Conservation (phyloP, 768 basidiomycete genomes). For the Wakefieldia striispora region DNA sequence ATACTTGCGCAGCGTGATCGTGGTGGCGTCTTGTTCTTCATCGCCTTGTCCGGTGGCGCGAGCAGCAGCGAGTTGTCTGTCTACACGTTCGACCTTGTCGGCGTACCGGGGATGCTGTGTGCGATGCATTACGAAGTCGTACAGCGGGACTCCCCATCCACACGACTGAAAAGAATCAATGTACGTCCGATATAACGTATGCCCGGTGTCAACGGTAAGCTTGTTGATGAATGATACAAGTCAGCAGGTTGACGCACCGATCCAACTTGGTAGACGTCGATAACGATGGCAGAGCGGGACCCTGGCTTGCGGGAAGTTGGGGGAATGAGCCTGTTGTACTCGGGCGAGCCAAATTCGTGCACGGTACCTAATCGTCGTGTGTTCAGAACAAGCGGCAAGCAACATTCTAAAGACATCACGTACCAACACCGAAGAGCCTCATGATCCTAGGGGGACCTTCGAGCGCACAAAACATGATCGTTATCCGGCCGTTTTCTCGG, state of each 20-base stretch:
- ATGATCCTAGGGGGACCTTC: slow-evolving; percentile 59
- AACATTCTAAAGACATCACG: slow-evolving; percentile 3
- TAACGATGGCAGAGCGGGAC: slow-evolving; percentile 56
- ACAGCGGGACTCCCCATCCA: slow-evolving; percentile 63
- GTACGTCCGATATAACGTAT: too few species aligned
- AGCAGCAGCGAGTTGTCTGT: slow-evolving; percentile 27
- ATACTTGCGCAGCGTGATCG: slow-evolving; percentile 47
- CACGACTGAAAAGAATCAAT: slow-evolving; percentile 50
- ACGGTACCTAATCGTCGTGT: slow-evolving; percentile 43
- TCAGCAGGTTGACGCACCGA: slow-evolving; percentile 31
- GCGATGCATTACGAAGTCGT: slow-evolving; percentile 56
- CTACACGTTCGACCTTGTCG: slow-evolving; percentile 40
- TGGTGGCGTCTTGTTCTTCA: neutral
- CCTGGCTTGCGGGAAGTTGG: slow-evolving; percentile 49
- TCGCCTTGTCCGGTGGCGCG: neutral
- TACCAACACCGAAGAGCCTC: slow-evolving; percentile 58
- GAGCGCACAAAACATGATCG: slow-evolving; percentile 61
- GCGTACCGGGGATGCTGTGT: slow-evolving; percentile 44
- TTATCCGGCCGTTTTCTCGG: slow-evolving; percentile 62
- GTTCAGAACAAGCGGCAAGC: neutral
- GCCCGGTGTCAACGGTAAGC: too few species aligned
- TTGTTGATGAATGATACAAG: neutral
- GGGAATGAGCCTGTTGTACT: slow-evolving; percentile 55
- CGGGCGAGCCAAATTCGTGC: slow-evolving; percentile 61
- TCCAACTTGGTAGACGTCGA: slow-evolving; percentile 59